These are phyloP conservation scores for Trichosporon sp. DNA, from an alignment of 1,284 basidiomycete genomes.

Conservation along the genomic window DNA sequence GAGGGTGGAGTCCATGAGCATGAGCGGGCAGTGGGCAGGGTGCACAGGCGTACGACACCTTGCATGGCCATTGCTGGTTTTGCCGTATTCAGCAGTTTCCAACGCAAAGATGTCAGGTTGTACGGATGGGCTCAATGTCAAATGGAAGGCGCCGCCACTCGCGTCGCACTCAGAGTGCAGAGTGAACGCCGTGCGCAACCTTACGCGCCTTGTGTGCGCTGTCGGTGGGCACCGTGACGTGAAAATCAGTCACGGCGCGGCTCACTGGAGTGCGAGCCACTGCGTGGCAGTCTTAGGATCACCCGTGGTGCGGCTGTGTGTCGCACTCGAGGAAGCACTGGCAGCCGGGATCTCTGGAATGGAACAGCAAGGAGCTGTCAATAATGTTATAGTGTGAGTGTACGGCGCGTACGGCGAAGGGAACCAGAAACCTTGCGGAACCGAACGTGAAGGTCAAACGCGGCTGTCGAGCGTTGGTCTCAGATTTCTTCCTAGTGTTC, in stretches of 20 bases:
- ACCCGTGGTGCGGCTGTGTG: not conserved
- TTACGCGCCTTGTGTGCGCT: no score
- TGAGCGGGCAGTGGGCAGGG: not conserved
- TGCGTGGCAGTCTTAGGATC: no score
- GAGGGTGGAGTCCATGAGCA: not conserved
- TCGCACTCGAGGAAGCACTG: not conserved
- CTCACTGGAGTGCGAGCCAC: no score
- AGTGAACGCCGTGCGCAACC: not conserved
- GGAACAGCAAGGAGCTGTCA: no score
- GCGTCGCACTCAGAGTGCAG: not conserved
- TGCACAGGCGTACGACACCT: not conserved
- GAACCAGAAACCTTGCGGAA: no score
- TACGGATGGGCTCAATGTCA: not conserved
- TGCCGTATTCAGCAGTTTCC: not conserved
- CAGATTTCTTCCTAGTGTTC: no score
- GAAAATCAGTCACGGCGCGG: no score
- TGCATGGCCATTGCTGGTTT: not conserved
- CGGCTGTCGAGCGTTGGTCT: no score
- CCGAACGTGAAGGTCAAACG: no score
- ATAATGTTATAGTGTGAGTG: no score
- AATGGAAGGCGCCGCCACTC: not conserved
- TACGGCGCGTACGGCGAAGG: no score
- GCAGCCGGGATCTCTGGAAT: not conserved
- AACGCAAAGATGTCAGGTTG: no score
- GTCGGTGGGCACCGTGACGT: slow-evolving; percentile 19